phyloP scores from a whole-genome alignment of 805 yeast species.

The Saccharomyces eubayanus region DNA sequence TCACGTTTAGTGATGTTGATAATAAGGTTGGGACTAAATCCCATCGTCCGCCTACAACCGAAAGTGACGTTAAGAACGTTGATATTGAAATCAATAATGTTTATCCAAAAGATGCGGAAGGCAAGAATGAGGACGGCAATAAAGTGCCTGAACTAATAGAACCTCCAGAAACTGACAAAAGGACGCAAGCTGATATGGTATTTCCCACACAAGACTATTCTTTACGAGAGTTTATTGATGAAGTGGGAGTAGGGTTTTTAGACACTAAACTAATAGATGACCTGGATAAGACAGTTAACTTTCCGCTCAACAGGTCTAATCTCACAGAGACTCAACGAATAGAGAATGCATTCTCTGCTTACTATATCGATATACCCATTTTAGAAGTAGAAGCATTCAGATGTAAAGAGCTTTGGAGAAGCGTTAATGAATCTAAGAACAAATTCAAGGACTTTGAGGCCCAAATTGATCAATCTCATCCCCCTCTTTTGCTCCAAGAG shows the following conservation, averaged over 20 bases:
- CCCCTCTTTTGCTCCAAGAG: conserved; percentile 44
- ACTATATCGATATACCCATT: conserved; percentile 24
- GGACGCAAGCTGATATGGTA: background rate
- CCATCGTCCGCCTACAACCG: background rate
- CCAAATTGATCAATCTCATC: conserved; percentile 40
- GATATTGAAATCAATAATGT: background rate
- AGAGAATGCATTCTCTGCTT: conserved; percentile 10
- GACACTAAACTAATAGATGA: conserved; percentile 11
- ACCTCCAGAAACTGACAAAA: background rate
- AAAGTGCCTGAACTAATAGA: background rate
- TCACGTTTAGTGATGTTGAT: conserved; percentile 8
- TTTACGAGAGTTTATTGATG: conserved; percentile 12
- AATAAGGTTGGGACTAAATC: background rate
- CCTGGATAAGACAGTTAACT: conserved; percentile 3
- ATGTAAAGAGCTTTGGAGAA: conserved; percentile 44
- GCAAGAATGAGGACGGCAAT: background rate
- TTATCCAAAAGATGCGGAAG: background rate
- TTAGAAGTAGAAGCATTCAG: conserved; percentile 45
- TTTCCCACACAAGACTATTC: conserved; percentile 5
- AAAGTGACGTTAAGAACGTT: background rate
- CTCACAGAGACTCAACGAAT: conserved; percentile 1
- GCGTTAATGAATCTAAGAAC: conserved; percentile 41
- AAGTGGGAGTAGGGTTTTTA: conserved; percentile 15
- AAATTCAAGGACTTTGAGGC: conserved; percentile 41
- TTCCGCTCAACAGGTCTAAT: conserved; percentile 3